Conservation (phyloP, 768 basidiomycete genomes). For the Tephrocybe sp. region DNA sequence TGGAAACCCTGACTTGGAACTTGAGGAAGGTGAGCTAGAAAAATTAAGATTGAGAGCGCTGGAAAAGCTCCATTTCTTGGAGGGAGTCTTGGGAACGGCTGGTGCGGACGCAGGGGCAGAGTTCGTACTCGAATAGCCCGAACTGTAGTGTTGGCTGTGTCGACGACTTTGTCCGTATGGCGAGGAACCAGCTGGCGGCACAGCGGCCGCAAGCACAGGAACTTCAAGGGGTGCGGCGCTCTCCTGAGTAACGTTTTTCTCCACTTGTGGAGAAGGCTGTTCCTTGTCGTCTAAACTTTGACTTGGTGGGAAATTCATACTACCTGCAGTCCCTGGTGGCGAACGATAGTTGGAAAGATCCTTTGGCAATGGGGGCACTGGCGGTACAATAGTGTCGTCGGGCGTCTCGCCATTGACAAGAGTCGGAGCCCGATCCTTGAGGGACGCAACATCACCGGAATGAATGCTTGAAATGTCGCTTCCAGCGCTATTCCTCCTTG, state of each 20-base stretch:
- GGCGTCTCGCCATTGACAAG: conserved; percentile 55
- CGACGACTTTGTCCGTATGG: conserved; percentile 26
- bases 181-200: conserved; percentile 25
- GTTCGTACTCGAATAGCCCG: conserved; percentile 31
- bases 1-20: conserved; percentile 54
- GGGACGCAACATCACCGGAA: conserved; percentile 59
- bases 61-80: conserved; percentile 98
- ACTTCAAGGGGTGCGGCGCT: conserved; percentile 54
- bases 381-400: conserved; percentile 75
- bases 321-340: conserved; percentile 59
- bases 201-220: conserved; percentile 34
- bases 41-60: conserved; percentile 76
- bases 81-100: conserved; percentile 67
- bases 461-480: conserved; percentile 81
- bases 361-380: conserved; percentile 91
- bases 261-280: conserved; percentile 39
- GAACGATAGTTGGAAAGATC: conserved; percentile 78
- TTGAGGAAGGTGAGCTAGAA: conserved; percentile 59
- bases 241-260: conserved; percentile 42
- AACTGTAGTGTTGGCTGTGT: conserved; percentile 38
- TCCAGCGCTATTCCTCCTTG: conserved; percentile 77
- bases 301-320: conserved; percentile 45
- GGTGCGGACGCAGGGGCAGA: conserved; percentile 45
- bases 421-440: conserved; percentile 68
- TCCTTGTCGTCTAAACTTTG: conserved; percentile 41